Base-by-base conservation (phyloP, 805 yeast species). In the Candida ovalis region DNA sequence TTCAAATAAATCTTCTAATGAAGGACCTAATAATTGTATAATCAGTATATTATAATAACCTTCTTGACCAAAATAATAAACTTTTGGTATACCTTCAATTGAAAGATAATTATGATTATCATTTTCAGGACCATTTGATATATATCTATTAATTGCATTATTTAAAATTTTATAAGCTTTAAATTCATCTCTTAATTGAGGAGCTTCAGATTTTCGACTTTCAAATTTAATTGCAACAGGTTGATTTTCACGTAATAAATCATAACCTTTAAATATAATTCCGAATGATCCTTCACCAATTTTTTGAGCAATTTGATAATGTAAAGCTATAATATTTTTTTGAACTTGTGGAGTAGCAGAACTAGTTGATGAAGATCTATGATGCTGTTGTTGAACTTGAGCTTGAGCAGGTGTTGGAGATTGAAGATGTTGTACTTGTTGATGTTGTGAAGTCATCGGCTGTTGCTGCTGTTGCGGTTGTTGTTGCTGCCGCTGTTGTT, bases 281-380 rank as follows among this genome's bases (percentile, higher is more conserved):
- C 95, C 95, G 71, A 87, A 87, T 0, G 94, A 86, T 2, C 95
- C 95, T 63, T 87, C 94, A 33, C 95, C 95, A 46, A 87, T 87
- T 66, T 87, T 87, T 60, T 86, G 85, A 9, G 92, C 94, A 48
- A 86, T 80, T 55, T 84, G 84, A 67, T 84, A 87, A 64, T 87
- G 95, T 38, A 77, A 73, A 7, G 83, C 84, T 44, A 69, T 69
- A 18, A 69, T 66, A 50, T 68, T 68, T 40, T 57, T 49, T 45
- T 54, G 52, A 18, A 53, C 59, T 39, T 54, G 58, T 46, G 54
- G 57, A 3, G 27, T 17, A 17, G 51, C 49, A 13, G 60, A 53
- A 32, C 52, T 46, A 17, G 57, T 39, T 9, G 60, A 56, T 9
- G 54, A 44, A 18, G 60, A 52, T 38, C 60, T 37, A 25, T 53